phyloP scores from a whole-genome alignment of 2,329 filamentous ascomycete genomes.

The Aspergillus latus region DNA sequence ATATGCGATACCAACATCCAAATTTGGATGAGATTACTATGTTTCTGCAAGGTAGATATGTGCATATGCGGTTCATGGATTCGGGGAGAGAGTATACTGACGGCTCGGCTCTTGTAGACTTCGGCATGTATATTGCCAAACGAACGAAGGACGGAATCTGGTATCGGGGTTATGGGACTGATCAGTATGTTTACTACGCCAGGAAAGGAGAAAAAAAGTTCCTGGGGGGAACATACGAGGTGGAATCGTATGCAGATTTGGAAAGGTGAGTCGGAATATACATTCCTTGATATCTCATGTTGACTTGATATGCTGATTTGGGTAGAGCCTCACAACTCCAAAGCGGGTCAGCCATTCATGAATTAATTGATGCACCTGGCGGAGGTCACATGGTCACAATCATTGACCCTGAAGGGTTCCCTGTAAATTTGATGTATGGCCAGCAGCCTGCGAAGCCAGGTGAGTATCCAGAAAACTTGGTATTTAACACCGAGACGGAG shows the following conservation, averaged over 20 bases:
- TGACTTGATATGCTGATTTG: not conserved
- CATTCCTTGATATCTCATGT: not conserved
- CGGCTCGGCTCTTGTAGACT: slow-evolving; percentile 13
- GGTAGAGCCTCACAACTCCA: not conserved
- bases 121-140: slow-evolving; percentile 40
- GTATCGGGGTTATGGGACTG: slow-evolving; percentile 24
- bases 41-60: too few species aligned
- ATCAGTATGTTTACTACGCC: slow-evolving; percentile 26
- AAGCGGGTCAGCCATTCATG: slow-evolving; percentile 27
- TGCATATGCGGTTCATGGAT: too few species aligned
- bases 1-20: too few species aligned
- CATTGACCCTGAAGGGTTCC: slow-evolving; percentile 43
- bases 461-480: slow-evolving; percentile 18
- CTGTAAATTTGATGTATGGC: slow-evolving; percentile 43
- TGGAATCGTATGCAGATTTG: slow-evolving; percentile 45
- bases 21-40: too few species aligned
- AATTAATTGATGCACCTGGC: slow-evolving; percentile 40
- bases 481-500: slow-evolving; percentile 28
- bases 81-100: too few species aligned
- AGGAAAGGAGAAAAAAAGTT: slow-evolving; percentile 20
- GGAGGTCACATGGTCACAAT: slow-evolving; percentile 41
- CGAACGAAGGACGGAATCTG: slow-evolving; percentile 25
- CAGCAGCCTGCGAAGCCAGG: slow-evolving; percentile 26
- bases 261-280: slow-evolving; percentile 33
- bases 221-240: slow-evolving; percentile 46